Conservation (phyloP, 73 alveolate species). For the Uronychia setigera region DNA sequence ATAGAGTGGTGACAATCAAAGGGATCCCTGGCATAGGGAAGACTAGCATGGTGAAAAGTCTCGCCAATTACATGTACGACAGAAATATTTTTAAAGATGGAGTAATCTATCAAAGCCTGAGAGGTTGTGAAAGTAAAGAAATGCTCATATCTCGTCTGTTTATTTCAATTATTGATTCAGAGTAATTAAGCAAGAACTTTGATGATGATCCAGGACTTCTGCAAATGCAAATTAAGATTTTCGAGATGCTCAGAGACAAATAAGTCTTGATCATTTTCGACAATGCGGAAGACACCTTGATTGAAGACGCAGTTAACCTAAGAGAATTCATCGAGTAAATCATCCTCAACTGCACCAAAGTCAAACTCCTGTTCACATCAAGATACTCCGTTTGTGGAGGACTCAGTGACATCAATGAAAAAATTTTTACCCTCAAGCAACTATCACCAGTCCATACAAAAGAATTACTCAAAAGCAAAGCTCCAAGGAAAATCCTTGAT, state of each 20-base stretch:
- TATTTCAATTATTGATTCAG: not conserved
- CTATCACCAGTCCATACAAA: conserved; percentile 17
- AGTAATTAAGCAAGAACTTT: conserved; percentile 16
- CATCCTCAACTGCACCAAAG: conserved; percentile 26
- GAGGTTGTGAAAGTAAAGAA: conserved; percentile 45
- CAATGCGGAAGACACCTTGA: conserved; percentile 60
- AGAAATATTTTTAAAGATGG: conserved; percentile 63
- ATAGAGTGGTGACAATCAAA: conserved; percentile 52
- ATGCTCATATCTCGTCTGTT: conserved; percentile 56
- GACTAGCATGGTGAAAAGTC: conserved; percentile 56
- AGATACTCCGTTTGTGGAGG: conserved; percentile 25
- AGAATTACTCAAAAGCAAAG: conserved; percentile 37
- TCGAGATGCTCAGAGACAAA: conserved; percentile 19
- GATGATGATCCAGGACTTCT: conserved; percentile 8
- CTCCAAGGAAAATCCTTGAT: conserved; percentile 56
- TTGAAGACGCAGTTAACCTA: conserved; percentile 32
- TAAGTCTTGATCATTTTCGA: conserved; percentile 51
- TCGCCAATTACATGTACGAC: conserved; percentile 49
- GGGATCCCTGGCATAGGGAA: conserved; percentile 76
- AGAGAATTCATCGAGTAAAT: conserved; percentile 23
- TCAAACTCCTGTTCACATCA: conserved; percentile 28
- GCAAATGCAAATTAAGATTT: conserved; percentile 19
- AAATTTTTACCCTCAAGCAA: conserved; percentile 15
- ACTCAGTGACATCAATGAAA: conserved; percentile 30
- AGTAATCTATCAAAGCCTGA: conserved; percentile 20